These are phyloP conservation scores for Colletotrichum tanaceti DNA, from an alignment of 2,329 filamentous ascomycete genomes.

Conservation along the genomic window DNA sequence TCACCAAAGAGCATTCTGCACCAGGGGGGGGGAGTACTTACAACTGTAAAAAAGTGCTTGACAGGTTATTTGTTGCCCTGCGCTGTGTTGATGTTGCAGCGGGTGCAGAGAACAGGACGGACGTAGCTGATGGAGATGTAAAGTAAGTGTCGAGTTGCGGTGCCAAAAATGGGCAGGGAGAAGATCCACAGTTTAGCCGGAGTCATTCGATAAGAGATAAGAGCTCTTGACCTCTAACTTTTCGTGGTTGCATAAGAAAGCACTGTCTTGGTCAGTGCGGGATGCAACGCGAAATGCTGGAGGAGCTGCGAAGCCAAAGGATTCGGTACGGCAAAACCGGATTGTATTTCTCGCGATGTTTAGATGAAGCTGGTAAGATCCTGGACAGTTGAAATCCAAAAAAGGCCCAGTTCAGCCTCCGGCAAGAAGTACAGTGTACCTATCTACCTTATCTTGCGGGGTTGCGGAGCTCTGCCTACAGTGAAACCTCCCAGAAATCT, in stretches of 20 bases:
- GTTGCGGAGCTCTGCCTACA: conserved; percentile 15
- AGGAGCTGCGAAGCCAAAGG: neutral
- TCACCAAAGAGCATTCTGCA: neutral
- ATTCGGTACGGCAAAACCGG: neutral
- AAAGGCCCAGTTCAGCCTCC: neutral
- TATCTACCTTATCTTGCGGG: conserved; percentile 20
- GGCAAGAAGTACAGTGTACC: neutral
- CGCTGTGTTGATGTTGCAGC: conserved; percentile 23
- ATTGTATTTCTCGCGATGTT: neutral
- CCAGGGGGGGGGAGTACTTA: neutral
- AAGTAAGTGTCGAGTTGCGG: conserved; percentile 11
- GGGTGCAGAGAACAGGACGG: conserved; percentile 14
- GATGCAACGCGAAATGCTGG: neutral
- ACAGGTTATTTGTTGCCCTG: conserved; percentile 25
- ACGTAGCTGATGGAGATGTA: conserved; percentile 19
- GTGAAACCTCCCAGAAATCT: neutral
- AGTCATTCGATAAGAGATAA: conserved; percentile 34
- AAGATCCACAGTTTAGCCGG: conserved; percentile 36
- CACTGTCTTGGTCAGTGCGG: neutral
- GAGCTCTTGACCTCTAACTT: conserved; percentile 26
- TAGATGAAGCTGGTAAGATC: neutral
- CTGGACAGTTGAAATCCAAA: neutral
- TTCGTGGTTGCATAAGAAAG: neutral
- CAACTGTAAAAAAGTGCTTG: neutral
- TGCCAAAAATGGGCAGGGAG: conserved; percentile 31